Base-by-base conservation (phyloP, 306 rosid species). In the Inga laurina region DNA sequence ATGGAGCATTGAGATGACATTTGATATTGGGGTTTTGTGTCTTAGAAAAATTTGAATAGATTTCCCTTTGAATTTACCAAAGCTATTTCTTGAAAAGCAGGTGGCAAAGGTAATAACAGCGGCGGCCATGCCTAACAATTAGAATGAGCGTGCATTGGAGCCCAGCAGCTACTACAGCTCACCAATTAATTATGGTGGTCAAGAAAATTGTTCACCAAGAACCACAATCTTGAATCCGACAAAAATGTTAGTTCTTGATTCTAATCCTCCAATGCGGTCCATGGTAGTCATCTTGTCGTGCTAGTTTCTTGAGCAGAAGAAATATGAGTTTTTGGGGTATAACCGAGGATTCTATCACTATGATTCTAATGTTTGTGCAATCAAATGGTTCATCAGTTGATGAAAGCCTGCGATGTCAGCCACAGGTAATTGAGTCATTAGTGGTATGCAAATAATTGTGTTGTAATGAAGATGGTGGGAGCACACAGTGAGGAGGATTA, bases 371-470 rank as follows among this genome's bases (percentile, higher is more conserved):
- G 49, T 45, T 45, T 45, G 49, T 45, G 49, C 49, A 45, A 45
- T 45, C 49, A 45, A 45, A 45, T 45, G 49, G 12, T 45, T 45
- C 49, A 8, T 45, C 49, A 8, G 49, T 45, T 27, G 59, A 52
- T 30, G 44, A 41, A 57, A 45, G 69, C 34, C 77, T 15, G 43
- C 16, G 14, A 24, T 83, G 76, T 72, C 19, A 1, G 32, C 22
- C 75, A 32, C 61, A 35, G 19, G 49, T 45, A 37, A 48, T 46
- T 70, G 39, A 73, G 18, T 34, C 77, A n/a, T 73, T 19, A 80
- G 82, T 81, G 82, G 82, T 51, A 62, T 37, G 52, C n/a, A 59
- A 85, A 76, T 81, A 41, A 75, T 45, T 81, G 75, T 45, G 62
- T 4, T 61, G 3, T 61, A 11, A 61, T 61, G 35, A 61, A 61